These are phyloP conservation scores for Claviceps purpurea DNA, from an alignment of 2,329 filamentous ascomycete species.

Conservation along the genomic window DNA sequence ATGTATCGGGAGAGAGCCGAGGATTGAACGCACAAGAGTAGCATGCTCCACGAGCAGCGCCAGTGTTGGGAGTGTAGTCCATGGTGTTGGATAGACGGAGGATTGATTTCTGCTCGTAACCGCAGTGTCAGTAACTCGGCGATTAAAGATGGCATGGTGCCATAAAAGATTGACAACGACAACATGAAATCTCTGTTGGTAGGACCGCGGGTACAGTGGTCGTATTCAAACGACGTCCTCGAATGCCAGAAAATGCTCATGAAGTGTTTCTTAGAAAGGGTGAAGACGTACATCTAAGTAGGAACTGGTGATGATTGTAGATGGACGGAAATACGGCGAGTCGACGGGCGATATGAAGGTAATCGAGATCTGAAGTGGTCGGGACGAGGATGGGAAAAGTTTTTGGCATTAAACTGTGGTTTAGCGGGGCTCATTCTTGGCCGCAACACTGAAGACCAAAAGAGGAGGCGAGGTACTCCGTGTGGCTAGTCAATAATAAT, in stretches of 20 bases:
- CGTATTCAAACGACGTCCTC: not conserved
- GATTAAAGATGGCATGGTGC: not conserved
- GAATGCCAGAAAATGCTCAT: not conserved
- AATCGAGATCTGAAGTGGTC: slow-evolving; percentile 2
- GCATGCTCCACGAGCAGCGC: slow-evolving; percentile 29
- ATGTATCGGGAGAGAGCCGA: not conserved
- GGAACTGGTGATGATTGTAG: not conserved
- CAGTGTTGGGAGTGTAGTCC: slow-evolving; percentile 18
- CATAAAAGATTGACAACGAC: not conserved
- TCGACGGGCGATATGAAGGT: slow-evolving; percentile 4
- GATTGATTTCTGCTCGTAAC: not conserved
- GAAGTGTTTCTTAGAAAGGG: not conserved
- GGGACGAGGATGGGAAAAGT: slow-evolving; percentile 13
- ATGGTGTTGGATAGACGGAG: slow-evolving; percentile 16
- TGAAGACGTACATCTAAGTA: slow-evolving; percentile 1
- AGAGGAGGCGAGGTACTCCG: not conserved
- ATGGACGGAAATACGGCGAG: slow-evolving; percentile 1
- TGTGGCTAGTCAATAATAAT: too few species aligned
- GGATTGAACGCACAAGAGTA: slow-evolving; percentile 35
- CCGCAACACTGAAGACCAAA: not conserved
- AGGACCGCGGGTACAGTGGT: not conserved
- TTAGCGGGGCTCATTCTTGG: slow-evolving; percentile 8
- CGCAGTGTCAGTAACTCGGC: not conserved
- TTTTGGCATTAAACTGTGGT: slow-evolving; percentile 11
- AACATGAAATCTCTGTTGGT: slow-evolving; percentile 1